Evolutionary conservation across 441 rosid genomes (phyloP).

Genomic region (Pelargonium exstipulatum): DNA sequence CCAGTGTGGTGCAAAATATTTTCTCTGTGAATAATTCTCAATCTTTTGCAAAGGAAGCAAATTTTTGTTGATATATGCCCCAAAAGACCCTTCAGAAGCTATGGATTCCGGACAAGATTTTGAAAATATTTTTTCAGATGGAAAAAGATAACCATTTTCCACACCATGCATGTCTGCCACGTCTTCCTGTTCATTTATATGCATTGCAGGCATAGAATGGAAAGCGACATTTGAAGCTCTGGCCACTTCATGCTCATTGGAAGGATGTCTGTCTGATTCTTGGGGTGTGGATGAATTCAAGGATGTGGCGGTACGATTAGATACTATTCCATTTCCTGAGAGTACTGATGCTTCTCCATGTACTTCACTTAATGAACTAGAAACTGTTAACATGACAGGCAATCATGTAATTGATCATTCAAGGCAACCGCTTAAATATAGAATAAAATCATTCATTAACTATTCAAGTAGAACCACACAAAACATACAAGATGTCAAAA

Average conservation of each 20-base stretch:
- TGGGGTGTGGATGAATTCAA: conserved; percentile 26
- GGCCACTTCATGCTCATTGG: conserved; percentile 20
- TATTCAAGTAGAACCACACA: not conserved
- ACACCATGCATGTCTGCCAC: conserved; percentile 12
- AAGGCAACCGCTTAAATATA: not conserved
- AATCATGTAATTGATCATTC: not conserved
- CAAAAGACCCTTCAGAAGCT: conserved; percentile 28
- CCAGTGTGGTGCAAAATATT: conserved; percentile 52
- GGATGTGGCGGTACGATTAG: conserved; percentile 23
- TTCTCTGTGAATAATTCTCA: conserved; percentile 34
- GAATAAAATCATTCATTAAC: not conserved
- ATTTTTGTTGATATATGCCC: conserved; percentile 27
- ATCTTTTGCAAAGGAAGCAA: conserved; percentile 24
- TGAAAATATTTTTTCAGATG: conserved; percentile 28
- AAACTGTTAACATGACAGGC: conserved; percentile 19
- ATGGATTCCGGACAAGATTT: conserved; percentile 49
- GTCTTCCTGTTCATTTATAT: conserved; percentile 27
- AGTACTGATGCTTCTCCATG: conserved; percentile 35
- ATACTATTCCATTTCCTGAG: conserved; percentile 28
- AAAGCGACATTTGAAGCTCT: conserved; percentile 39
- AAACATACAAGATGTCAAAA: not conserved
- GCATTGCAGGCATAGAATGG: conserved; percentile 66
- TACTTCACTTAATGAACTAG: conserved; percentile 34
- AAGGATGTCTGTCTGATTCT: conserved; percentile 24
- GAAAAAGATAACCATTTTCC: conserved; percentile 18